These are phyloP conservation scores for Adansonia grandidieri DNA, from an alignment of 441 rosid species.

Conservation along the genomic window DNA sequence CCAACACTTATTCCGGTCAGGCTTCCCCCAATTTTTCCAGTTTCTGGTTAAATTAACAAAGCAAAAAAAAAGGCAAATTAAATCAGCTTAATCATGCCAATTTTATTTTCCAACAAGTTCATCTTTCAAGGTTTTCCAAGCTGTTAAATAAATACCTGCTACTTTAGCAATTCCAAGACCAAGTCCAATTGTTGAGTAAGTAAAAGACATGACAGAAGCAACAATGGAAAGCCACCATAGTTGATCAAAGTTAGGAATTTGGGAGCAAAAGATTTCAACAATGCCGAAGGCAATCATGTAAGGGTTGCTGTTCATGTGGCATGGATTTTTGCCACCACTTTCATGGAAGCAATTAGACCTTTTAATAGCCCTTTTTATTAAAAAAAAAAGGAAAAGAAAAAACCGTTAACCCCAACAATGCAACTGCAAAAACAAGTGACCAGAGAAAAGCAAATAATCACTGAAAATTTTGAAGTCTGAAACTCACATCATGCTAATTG, in stretches of 20 bases:
- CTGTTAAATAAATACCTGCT: conserved; percentile 45
- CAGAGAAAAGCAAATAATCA: no score
- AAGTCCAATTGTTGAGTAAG: conserved; percentile 78
- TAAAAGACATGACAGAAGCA: conserved; percentile 91
- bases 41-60: conserved; percentile 36
- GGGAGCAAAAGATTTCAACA: conserved; percentile 67
- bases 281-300: conserved; percentile 87
- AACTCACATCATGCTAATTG: conserved; percentile 91
- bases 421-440: neutral
- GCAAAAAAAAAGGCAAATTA: neutral
- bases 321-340: conserved; percentile 54
- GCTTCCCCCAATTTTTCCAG: conserved; percentile 64
- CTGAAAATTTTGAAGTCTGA: no score
- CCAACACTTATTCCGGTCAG: conserved; percentile 70
- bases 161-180: conserved; percentile 80
- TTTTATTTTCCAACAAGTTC: neutral
- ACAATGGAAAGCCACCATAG: conserved; percentile 88
- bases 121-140: no score
- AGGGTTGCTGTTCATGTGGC: conserved; percentile 66
- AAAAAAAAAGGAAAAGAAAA: neutral
- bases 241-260: conserved; percentile 83
- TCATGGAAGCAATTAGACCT: conserved; percentile 75
- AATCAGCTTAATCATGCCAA: neutral
- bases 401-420: neutral
- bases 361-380: conserved; percentile 71